Base-by-base conservation (phyloP, 169 alveolate genomes). In the Eimeria tenella region DNA sequence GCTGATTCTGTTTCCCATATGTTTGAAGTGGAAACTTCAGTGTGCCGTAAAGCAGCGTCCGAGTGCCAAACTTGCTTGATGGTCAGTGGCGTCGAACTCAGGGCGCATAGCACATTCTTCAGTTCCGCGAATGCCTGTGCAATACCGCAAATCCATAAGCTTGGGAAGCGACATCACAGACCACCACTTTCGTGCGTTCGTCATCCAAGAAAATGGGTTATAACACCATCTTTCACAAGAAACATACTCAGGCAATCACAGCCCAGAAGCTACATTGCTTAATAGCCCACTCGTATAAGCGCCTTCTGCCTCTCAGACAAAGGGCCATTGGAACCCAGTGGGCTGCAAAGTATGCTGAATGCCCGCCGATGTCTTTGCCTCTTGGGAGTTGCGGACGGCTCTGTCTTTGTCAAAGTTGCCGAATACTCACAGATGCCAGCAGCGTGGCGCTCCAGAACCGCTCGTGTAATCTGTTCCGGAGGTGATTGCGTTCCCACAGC, bases 61-160 rank as follows among this genome's bases (percentile, higher is more conserved):
- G 95, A 56, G 56, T 79, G 77, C 86, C 95, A 55, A 31, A 79
- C 86, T 55, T 92, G 95, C 86, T 92, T 92, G 53, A 92, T 86
- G 62, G 93, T 82, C 79, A 92, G 87, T 75, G 95, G 95, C 19
- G 81, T 68, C 55, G 86, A 55, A 68, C 95, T 92, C 42, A 92
- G 65, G 49, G 95, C 31, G 77, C 92, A 82, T 19, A 92, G 88
- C 58, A 86, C 74, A 55, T 92, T 92, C 65, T 65, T 56, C 74
- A 92, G 86, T 63, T 79, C 95, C n/a, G 91, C 62, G 82, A 81
- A 92, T 13, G 95, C 86, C 95, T 92, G 92, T 4, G 53, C 21
- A 49, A 3, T 60, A 60, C 19, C 52, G 50, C 86, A 75, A 49
- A 25, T n/a, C 21, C 5, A 52, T 50, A 50, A 55, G 62, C 63